Base-by-base conservation (phyloP, 176 grass and related monocot species). In the Dactylis glomerata region DNA sequence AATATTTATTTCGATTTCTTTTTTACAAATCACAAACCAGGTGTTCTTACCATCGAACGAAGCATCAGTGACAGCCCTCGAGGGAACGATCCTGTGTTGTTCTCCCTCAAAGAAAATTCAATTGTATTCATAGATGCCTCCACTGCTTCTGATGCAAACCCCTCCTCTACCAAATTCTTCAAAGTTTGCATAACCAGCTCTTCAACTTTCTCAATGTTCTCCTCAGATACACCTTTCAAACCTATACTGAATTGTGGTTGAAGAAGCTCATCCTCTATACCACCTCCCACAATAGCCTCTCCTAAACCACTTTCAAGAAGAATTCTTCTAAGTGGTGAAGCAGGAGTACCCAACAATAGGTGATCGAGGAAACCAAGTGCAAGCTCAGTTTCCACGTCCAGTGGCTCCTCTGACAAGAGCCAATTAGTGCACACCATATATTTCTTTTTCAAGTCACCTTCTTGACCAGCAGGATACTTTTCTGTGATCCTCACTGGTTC, bases 121-220 rank as follows among this genome's bases (percentile, higher is more conserved):
- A 99, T 99, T 24, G 96, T 96, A 81, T 99, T 99, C 96, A 96
- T 96, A 46, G 91, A 94, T 86, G 96, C 91, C 75, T 99, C 96
- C 46, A 99, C 91, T 77, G 96, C 96, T 78, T 99, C 96, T 87
- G 85, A 76, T 83, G 89, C 81, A 90, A 99, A 99, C 70, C 96
- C 96, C 83, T 96, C 91, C 57, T 92, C 86, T 44, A 58, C 81
- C 74, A 96, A 83, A 83, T 88, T 93, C 32, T 94, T 89, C 74
- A 99, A 75, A 78, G 88, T 96, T 67, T 92, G 77, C 87, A 92
- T 92, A 85, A 99, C 81, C 81, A 99, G 88, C 72, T 93, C 86
- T 81, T 99, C 96, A 20, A 99, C 91, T 57, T 94, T 94, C 68
- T 89, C 33, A 86, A 94, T 92, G 73, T 91, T 88, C 45, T 92